Evolutionary conservation across 331 rosid genomes (phyloP).

Genomic region (Quercus lobata): DNA sequence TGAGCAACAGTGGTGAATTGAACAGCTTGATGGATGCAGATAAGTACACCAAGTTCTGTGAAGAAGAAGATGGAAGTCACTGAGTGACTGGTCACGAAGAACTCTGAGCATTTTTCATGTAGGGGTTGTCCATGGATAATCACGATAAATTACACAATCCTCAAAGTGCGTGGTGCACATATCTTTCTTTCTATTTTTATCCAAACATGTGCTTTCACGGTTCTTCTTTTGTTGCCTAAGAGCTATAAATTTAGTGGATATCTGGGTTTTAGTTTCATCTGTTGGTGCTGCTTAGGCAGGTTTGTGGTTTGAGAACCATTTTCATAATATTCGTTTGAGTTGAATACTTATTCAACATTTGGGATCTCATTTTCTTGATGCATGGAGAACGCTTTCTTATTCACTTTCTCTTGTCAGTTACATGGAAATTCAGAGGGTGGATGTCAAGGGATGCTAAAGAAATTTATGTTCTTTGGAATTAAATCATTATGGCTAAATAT

Average conservation of each 20-base stretch:
- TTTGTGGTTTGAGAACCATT: background rate
- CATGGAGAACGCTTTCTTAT: too few relatives aligned
- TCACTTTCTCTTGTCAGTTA: too few relatives aligned
- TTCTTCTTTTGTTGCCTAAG: background rate
- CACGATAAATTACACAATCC: background rate
- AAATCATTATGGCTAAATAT: too few relatives aligned
- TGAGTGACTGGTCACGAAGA: constrained; percentile 18
- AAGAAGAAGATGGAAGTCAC: constrained; percentile 61
- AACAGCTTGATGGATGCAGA: constrained; percentile 80
- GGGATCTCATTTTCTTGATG: background rate
- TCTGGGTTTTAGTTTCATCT: background rate
- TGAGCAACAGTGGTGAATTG: constrained; percentile 56
- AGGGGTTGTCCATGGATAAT: background rate
- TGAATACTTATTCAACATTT: background rate
- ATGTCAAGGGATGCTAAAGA: too few relatives aligned
- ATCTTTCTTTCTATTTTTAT: background rate
- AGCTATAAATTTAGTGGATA: background rate
- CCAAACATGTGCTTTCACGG: background rate
- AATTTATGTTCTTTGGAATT: too few relatives aligned
- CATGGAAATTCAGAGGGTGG: too few relatives aligned
- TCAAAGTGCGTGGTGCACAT: background rate
- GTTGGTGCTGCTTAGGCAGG: background rate
- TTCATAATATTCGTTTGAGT: too few relatives aligned
- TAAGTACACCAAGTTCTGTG: constrained; percentile 87
- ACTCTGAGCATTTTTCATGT: background rate